Percentiles rank a stretch among this genome's conserved stretches.
These are phyloP conservation scores for Crassisporium funariophilum DNA, from an alignment of 768 basidiomycete species.

Conservation along the genomic window DNA sequence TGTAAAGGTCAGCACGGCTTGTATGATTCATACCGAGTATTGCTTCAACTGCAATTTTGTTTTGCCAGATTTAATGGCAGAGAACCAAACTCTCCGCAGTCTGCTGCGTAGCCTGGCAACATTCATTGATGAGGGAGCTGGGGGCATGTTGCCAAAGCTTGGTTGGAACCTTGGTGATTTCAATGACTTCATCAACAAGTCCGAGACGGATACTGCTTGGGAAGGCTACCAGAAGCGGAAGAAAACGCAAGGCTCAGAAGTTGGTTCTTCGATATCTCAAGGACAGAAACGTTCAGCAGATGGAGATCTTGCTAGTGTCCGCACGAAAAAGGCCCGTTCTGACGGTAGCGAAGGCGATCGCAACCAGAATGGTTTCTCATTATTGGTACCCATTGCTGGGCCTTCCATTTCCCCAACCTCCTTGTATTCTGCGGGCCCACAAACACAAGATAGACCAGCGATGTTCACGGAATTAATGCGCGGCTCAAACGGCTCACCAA, in stretches of 20 bases:
- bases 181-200: constrained; percentile 77
- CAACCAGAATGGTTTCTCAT: constrained; percentile 50
- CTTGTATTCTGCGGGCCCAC: constrained; percentile 48
- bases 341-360: constrained; percentile 44
- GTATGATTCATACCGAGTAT: constrained; percentile 12
- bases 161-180: constrained; percentile 82
- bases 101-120: constrained; percentile 73
- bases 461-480: constrained; percentile 68
- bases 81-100: constrained; percentile 83
- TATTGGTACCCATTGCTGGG: constrained; percentile 55
- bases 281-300: constrained; percentile 59
- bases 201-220: constrained; percentile 93
- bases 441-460: constrained; percentile 46
- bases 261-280: constrained; percentile 20
- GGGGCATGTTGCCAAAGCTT: constrained; percentile 73
- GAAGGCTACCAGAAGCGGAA: constrained; percentile 84
- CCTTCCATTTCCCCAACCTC: constrained; percentile 32
- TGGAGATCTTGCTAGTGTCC: constrained; percentile 38
- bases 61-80: constrained; percentile 75
- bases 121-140: constrained; percentile 88
- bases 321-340: constrained; percentile 55
- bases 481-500: constrained; percentile 53
- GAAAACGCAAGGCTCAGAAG: constrained; percentile 31
- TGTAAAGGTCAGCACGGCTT: constrained; percentile 81
- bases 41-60: constrained; percentile 2